Evolutionary conservation across 2,329 filamentous ascomycete genomes (phyloP).

Genomic region (Fusarium drepaniforme): DNA sequence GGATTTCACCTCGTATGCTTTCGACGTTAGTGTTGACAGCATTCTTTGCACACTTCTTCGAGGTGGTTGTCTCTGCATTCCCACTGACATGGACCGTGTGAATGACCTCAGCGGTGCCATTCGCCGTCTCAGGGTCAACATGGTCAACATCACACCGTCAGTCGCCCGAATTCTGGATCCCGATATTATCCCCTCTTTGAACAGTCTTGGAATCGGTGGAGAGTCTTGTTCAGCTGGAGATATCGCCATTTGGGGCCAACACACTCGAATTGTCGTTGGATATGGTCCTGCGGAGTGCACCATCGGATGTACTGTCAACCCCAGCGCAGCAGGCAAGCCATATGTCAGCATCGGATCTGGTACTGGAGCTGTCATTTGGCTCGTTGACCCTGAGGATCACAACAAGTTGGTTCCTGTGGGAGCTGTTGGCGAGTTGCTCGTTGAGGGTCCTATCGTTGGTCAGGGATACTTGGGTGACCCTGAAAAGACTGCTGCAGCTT

Average conservation of each 20-base stretch:
- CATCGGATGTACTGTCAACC: slow-evolving; percentile 63
- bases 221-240: slow-evolving; percentile 66
- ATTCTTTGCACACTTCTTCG: slow-evolving; percentile 64
- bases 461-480: slow-evolving; percentile 71
- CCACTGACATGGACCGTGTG: slow-evolving; percentile 65
- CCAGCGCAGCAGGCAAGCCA: slow-evolving; percentile 50
- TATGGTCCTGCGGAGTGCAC: slow-evolving; percentile 69
- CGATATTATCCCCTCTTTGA: slow-evolving; percentile 58
- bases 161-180: slow-evolving; percentile 61
- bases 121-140: slow-evolving; percentile 58
- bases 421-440: slow-evolving; percentile 63
- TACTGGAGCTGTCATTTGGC: slow-evolving; percentile 62
- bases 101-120: slow-evolving; percentile 62
- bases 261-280: slow-evolving; percentile 62
- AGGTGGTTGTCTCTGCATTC: slow-evolving; percentile 66
- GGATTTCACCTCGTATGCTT: slow-evolving; percentile 64
- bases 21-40: slow-evolving; percentile 66
- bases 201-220: slow-evolving; percentile 62
- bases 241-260: slow-evolving; percentile 59
- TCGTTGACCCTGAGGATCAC: slow-evolving; percentile 62
- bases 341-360: slow-evolving; percentile 60
- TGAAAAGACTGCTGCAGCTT: slow-evolving; percentile 68
- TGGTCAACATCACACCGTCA: slow-evolving; percentile 63
- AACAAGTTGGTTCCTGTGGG: slow-evolving; percentile 61
- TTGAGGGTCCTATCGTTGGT: slow-evolving; percentile 72